Evolutionary conservation across 345 rosid species (phyloP).

Genomic region (Syzygium grande): DNA sequence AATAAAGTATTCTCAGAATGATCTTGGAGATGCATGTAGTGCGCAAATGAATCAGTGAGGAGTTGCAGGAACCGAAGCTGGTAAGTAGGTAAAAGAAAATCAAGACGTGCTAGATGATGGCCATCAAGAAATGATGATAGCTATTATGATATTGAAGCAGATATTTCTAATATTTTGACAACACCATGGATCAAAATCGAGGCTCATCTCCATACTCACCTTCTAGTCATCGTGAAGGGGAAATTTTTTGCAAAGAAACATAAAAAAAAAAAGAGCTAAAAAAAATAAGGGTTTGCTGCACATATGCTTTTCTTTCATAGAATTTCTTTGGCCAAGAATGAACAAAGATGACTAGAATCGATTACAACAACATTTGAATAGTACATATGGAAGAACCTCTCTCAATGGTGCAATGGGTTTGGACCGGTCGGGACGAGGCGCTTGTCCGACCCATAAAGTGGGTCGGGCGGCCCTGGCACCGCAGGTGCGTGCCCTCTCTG

Average conservation of each 20-base stretch:
- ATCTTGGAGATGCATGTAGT: neutral
- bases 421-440: conserved; percentile 91
- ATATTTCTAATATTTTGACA: neutral
- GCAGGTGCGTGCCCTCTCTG: neutral
- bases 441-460: conserved; percentile 57
- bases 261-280: neutral
- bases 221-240: neutral
- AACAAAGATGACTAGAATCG: conserved; percentile 1
- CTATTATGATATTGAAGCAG: neutral
- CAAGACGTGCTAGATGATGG: neutral
- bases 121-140: neutral
- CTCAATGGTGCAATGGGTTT: conserved; percentile 93
- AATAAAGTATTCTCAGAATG: neutral
- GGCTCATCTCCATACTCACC: neutral
- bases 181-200: neutral
- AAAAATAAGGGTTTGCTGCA: neutral
- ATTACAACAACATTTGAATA: neutral
- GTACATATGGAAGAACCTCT: neutral
- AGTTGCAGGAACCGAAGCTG: neutral
- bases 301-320: neutral
- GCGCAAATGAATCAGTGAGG: neutral
- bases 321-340: neutral
- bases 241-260: neutral
- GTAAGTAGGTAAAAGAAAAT: neutral
- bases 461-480: conserved; percentile 16